These are phyloP conservation scores for Whalleya microplaca DNA, from an alignment of 2,329 filamentous ascomycete genomes.

Conservation along the genomic window DNA sequence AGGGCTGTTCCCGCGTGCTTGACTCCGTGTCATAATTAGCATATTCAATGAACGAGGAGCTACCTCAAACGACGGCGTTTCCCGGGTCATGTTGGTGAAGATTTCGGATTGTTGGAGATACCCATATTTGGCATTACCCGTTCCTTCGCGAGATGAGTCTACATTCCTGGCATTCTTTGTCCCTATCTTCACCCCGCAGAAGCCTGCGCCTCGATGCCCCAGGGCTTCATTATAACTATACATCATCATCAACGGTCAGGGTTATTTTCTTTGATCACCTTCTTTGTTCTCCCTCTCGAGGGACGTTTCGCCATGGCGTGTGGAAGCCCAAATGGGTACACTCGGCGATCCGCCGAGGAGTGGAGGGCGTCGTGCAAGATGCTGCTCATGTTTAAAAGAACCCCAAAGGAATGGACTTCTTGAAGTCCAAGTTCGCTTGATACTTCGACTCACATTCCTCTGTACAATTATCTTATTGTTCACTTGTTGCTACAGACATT, in stretches of 20 bases:
- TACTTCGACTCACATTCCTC: slow-evolving; percentile 37
- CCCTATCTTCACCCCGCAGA: slow-evolving; percentile 18
- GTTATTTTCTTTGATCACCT: slow-evolving; percentile 32
- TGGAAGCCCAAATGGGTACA: slow-evolving; percentile 18
- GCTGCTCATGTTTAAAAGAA: slow-evolving; percentile 32
- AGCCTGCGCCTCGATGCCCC: slow-evolving; percentile 11
- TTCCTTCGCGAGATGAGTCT: slow-evolving; percentile 28
- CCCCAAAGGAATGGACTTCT: slow-evolving; percentile 34
- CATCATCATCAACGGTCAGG: slow-evolving; percentile 28
- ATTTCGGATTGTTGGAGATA: slow-evolving; percentile 17
- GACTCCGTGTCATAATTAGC: background rate
- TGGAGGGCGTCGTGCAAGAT: slow-evolving; percentile 21
- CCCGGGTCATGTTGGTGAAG: slow-evolving; percentile 14
- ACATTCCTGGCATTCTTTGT: slow-evolving; percentile 37
- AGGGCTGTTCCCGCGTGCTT: background rate
- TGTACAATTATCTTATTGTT: slow-evolving; percentile 23
- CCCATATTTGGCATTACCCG: slow-evolving; percentile 14
- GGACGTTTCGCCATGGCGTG: slow-evolving; percentile 23
- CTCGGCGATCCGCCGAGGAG: slow-evolving; percentile 10
- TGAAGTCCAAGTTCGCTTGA: slow-evolving; percentile 25
- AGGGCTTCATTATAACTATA: slow-evolving; percentile 28
- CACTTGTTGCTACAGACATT: slow-evolving; percentile 31
- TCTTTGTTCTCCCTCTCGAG: slow-evolving; percentile 29
- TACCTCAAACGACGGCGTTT: slow-evolving; percentile 8
- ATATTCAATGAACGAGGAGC: background rate